These are phyloP conservation scores for Amoebophrya sp. DNA, from an alignment of 169 alveolate genomes.

Conservation along the genomic window DNA sequence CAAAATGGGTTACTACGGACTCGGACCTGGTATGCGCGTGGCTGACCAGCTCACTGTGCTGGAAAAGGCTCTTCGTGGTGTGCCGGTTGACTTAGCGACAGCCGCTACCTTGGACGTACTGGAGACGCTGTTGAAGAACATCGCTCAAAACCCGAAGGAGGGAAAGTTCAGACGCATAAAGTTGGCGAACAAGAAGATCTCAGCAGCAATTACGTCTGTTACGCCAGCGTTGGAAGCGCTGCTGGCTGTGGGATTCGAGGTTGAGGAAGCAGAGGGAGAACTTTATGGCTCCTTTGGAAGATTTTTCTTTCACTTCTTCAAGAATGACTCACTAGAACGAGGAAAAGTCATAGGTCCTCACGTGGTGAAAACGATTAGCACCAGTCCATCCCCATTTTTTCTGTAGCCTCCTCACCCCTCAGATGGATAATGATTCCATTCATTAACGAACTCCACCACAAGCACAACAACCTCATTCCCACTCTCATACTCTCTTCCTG, in stretches of 20 bases:
- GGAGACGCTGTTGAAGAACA: slow-evolving; percentile 7
- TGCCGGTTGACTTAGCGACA: not conserved
- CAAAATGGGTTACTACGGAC: not conserved
- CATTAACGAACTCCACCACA: no score
- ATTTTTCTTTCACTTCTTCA: no score
- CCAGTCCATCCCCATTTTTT: no score
- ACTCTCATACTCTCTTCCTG: not conserved
- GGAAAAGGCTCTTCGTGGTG: not conserved
- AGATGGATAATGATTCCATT: no score
- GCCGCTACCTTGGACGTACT: not conserved
- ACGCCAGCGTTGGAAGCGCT: not conserved
- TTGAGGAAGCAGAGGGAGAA: not conserved
- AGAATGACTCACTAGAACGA: no score
- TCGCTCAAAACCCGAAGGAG: slow-evolving; percentile 15
- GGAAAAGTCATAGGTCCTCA: no score
- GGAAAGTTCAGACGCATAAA: not conserved
- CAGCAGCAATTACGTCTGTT: not conserved
- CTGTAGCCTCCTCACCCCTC: no score
- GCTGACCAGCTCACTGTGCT: not conserved
- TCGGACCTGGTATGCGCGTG: not conserved
- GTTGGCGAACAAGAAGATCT: not conserved
- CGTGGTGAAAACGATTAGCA: no score
- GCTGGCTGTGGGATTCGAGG: not conserved
- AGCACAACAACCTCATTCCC: no score
- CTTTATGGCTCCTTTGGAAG: no score